These are phyloP conservation scores for Pilobolus umbonatus DNA, from an alignment of 192 early-diverging fungal species.

Conservation along the genomic window DNA sequence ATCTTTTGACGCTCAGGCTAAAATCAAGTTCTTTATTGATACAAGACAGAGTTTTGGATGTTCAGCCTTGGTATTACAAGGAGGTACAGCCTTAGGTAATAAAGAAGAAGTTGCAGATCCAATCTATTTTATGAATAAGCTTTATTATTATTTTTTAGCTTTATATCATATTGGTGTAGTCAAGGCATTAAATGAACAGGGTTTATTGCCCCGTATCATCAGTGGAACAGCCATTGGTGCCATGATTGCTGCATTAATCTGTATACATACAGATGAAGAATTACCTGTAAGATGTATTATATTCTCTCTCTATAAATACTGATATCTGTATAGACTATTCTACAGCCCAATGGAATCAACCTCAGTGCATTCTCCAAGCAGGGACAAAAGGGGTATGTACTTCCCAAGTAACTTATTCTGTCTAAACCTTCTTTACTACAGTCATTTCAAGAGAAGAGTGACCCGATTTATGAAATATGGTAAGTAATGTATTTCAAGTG, in stretches of 20 bases:
- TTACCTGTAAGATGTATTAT: conserved; percentile 43
- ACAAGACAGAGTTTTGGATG: conserved; percentile 71
- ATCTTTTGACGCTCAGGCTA: conserved; percentile 43
- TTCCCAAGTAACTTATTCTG: neutral
- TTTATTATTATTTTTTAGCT: conserved; percentile 33
- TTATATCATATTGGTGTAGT: conserved; percentile 76
- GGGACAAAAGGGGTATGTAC: conserved; percentile 41
- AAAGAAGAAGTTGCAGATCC: neutral
- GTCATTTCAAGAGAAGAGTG: conserved; percentile 55
- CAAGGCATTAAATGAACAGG: conserved; percentile 62
- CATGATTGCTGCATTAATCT: conserved; percentile 69
- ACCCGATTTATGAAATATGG: conserved; percentile 65
- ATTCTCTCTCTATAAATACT: neutral
- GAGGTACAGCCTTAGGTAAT: conserved; percentile 67
- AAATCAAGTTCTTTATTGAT: conserved; percentile 68
- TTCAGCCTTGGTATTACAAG: conserved; percentile 68
- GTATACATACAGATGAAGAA: conserved; percentile 72
- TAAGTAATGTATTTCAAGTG: conserved; percentile 9
- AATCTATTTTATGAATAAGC: conserved; percentile 3
- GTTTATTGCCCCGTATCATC: conserved; percentile 67
- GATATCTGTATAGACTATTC: conserved; percentile 32
- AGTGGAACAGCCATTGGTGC: conserved; percentile 73
- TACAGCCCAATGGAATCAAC: conserved; percentile 58
- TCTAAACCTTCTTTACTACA: conserved; percentile 1
- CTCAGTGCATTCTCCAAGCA: conserved; percentile 62